Base-by-base conservation (phyloP, 2,329 filamentous ascomycete genomes). In the Trichoderma atrobrunneum region DNA sequence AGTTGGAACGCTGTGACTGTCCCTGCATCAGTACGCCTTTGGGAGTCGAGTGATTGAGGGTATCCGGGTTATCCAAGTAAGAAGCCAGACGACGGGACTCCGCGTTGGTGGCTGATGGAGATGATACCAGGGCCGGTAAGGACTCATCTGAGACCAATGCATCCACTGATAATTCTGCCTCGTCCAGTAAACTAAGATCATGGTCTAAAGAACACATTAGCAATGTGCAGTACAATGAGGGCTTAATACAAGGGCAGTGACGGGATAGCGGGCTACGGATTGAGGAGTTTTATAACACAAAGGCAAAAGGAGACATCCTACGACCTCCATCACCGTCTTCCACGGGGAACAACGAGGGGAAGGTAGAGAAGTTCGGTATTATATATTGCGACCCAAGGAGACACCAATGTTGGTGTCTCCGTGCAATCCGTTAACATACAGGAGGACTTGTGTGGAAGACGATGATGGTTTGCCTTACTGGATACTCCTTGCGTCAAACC, bases 401-500 rank as follows among this genome's bases (percentile, higher is more conserved):
- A 77, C 77, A 76, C 76, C 74, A 72, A 77, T 77, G 74, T 74
- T 76, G 76, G 77, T 76, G 79, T 75, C 76, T 77, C 76, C 74
- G 76, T 76, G 78, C 75, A 79, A 80, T 77, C 76, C 80, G 82
- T 90, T 91, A 91, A 90, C 88, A 86, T 91, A 91, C 89, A 91
- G 82, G 84, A 82, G 82, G 78, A 78, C 77, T 51, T 80, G 83
- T 82, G 84, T 87, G 85, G 88, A 91, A 89, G 89, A 90, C 88
- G 89, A 90, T 89, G 88, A 89, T 89, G 87, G 88, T 88, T 87
- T 89, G 88, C 87, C 87, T 88, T 86, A 85, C 83, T 82, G 86
- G 81, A 73, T 68, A 71, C 71, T 74, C 64, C 64, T 72, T 69
- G 70, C 32, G 51, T 72, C 72, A 62, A 71, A 71, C 60, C 60